Conservation (phyloP, 2,329 filamentous ascomycete species). For the Talaromyces sp. region DNA sequence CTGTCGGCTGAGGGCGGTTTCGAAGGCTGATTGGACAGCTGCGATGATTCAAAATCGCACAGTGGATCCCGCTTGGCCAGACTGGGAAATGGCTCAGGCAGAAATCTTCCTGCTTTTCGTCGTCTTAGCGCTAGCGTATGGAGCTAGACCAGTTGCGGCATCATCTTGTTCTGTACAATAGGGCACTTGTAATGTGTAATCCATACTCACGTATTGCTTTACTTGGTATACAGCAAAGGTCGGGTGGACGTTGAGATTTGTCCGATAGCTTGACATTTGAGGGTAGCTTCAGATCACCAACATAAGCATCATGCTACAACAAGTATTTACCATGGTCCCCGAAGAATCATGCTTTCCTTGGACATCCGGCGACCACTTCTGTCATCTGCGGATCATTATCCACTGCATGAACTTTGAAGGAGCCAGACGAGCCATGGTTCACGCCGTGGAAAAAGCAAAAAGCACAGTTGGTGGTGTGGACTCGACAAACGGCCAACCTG, state of each 20-base stretch:
- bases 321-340: not conserved
- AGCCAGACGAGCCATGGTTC: slow-evolving; percentile 31
- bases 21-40: not conserved
- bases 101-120: slow-evolving; percentile 2
- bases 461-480: not conserved
- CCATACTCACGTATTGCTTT: too few species aligned
- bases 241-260: not conserved
- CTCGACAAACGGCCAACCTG: slow-evolving; percentile 15
- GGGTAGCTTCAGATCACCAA: too few species aligned
- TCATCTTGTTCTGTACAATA: not conserved
- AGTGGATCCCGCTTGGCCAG: not conserved
- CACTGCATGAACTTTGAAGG: slow-evolving; percentile 8
- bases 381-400: slow-evolving; percentile 15
- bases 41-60: not conserved
- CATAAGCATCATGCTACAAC: not conserved
- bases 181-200: too few species aligned
- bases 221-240: not conserved
- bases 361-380: not conserved
- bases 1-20: not conserved
- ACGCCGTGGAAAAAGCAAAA: slow-evolving; percentile 12
- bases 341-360: not conserved
- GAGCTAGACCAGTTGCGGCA: not conserved
- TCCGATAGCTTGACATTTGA: not conserved
- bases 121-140: not conserved
- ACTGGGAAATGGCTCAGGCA: not conserved